Conservation (phyloP, 164 flowering plant genomes). For the Liquidambar formosana region DNA sequence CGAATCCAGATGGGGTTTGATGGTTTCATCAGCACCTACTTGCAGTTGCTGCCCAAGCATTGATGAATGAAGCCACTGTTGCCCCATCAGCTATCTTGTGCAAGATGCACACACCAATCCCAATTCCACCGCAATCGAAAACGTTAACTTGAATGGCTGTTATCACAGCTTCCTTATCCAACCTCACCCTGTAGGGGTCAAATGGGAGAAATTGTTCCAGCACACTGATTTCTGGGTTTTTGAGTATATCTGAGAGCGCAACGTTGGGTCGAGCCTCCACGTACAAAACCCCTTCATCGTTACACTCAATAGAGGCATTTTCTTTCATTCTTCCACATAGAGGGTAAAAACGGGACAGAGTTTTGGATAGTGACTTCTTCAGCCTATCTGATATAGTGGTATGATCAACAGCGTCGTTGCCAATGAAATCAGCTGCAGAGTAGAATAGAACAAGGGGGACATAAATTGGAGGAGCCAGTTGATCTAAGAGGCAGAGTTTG, state of each 20-base stretch:
- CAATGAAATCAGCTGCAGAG: too few species aligned
- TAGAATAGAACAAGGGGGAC: too few species aligned
- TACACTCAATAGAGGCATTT: slow-evolving; percentile 30
- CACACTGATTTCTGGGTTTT: slow-evolving; percentile 16
- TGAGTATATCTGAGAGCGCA: slow-evolving; percentile 14
- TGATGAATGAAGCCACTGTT: too few species aligned
- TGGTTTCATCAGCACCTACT: too few species aligned
- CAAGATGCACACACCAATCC: too few species aligned
- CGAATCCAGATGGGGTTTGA: neutral
- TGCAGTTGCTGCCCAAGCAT: too few species aligned
- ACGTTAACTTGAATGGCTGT: neutral
- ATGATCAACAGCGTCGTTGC: too few species aligned
- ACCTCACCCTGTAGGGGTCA: slow-evolving; percentile 1
- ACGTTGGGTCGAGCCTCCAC: slow-evolving; percentile 19
- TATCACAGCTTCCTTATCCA: neutral
- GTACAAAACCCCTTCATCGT: slow-evolving; percentile 32
- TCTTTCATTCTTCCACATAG: slow-evolving; percentile 37
- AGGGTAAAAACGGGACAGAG: slow-evolving; percentile 32
- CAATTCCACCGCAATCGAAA: too few species aligned
- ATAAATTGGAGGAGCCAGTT: too few species aligned
- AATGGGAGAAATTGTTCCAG: slow-evolving; percentile 31
- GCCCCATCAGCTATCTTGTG: too few species aligned
- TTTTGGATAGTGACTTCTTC: slow-evolving; percentile 20
- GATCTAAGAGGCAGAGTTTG: too few species aligned
- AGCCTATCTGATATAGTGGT: too few species aligned